Conservation (phyloP, 2,329 filamentous ascomycete genomes). For the Cercospora sojina region DNA sequence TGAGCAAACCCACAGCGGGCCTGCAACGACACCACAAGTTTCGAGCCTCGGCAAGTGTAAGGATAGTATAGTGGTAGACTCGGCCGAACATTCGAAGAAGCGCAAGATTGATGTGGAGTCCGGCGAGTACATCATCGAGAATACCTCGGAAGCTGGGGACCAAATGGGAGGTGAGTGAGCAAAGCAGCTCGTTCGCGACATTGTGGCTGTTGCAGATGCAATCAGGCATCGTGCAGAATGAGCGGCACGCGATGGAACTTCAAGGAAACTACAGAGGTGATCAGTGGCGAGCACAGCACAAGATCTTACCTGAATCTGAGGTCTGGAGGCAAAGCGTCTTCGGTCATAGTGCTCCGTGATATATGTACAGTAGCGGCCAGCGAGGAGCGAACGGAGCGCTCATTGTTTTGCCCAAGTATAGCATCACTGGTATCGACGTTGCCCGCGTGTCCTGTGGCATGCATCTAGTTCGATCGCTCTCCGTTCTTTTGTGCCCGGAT, state of each 20-base stretch:
- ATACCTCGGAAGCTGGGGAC: neutral
- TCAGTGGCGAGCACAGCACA: neutral
- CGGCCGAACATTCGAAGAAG: slow-evolving; percentile 11
- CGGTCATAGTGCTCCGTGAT: neutral
- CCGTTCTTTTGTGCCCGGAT: slow-evolving; percentile 81
- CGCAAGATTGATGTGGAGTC: slow-evolving; percentile 1
- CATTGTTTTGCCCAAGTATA: neutral
- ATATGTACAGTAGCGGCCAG: slow-evolving; percentile 29
- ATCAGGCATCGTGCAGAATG: neutral
- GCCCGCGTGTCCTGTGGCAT: neutral
- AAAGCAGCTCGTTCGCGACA: neutral
- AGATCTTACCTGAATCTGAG: neutral
- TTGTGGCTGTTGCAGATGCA: neutral
- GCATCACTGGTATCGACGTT: neutral
- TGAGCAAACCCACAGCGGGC: neutral
- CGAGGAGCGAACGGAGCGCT: neutral
- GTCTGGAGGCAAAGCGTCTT: neutral
- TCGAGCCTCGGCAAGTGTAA: slow-evolving; percentile 27
- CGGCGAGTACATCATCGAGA: slow-evolving; percentile 5
- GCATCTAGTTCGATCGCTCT: slow-evolving; percentile 73
- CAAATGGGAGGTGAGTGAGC: neutral
- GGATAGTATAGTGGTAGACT: slow-evolving; percentile 1
- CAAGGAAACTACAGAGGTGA: neutral
- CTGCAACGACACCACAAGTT: neutral
- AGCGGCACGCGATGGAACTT: neutral